phyloP scores from a whole-genome alignment of 225 moss, liverwort and hornwort genomes.

The Pseudisothecium myosuroides region DNA sequence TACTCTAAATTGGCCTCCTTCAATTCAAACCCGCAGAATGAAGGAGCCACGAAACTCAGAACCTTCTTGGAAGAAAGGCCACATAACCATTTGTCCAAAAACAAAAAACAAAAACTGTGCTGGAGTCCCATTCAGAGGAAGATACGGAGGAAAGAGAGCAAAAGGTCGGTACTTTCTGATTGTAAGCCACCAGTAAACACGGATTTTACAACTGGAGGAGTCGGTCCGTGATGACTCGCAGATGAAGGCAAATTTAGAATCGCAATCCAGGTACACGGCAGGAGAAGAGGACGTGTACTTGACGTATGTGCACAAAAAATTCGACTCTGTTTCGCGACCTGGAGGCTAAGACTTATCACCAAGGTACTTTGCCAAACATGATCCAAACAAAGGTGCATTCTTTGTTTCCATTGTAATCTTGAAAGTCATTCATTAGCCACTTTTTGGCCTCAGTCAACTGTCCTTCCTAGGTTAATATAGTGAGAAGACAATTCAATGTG shows the following conservation, averaged over 20 bases:
- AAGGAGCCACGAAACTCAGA: no score
- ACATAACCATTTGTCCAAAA: no score
- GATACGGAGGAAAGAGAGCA: background rate
- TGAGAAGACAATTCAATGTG: background rate
- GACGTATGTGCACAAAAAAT: background rate
- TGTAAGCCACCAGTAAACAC: background rate
- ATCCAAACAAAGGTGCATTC: background rate
- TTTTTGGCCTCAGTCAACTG: background rate
- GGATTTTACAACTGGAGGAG: no score
- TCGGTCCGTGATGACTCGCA: no score
- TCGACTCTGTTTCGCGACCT: background rate
- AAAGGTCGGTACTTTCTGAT: background rate
- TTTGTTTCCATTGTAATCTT: background rate
- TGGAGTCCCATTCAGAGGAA: background rate
- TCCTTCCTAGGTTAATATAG: background rate
- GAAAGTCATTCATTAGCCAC: background rate
- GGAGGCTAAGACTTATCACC: background rate
- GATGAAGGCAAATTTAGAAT: background rate
- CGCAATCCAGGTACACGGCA: background rate
- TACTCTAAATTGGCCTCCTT: no score
- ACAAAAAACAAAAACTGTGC: no score
- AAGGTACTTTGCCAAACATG: background rate
- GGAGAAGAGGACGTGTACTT: background rate
- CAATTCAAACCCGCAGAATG: no score
- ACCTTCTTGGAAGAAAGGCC: no score